Evolutionary conservation across 306 rosid species (phyloP), one percentile per base, ranked within the genome.

Genomic region (Purshia tridentata): DNA sequence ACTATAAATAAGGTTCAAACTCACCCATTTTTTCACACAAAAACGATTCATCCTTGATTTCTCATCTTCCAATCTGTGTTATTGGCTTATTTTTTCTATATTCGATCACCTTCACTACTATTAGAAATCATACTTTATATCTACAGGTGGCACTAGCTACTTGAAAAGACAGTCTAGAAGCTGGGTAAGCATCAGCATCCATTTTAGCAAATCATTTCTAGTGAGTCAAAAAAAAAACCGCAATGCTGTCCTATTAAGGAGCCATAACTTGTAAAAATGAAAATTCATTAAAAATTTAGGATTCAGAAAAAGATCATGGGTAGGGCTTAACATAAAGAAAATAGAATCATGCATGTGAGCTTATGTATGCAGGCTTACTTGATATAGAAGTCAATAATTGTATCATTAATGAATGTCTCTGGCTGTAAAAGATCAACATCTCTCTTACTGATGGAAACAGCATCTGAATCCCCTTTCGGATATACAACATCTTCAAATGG

Each of bases 361-460:
- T 16, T 14, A 58, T 52, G 41, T 53, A 8, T 29, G 35, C 63
- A 62, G 75, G 82, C 98, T 85, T 86, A 93, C 98, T 89, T 85
- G 84, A 91, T 93, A 77, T 93, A 93, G 74, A 93, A 93, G 79
- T 93, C 98, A 13, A 93, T 88, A 69, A 93, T 86, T 19, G 98
- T 93, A 84, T 91, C 98, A 77, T 93, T 93, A 73, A 91, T 71
- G 79, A 89, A 93, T 69, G 93, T 93, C 66, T 93, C 98, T n/a
- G 98, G 98, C 80, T 81, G 94, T 81, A 93, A 77, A 76, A 93
- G 85, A 87, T 91, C 98, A 85, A 89, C 97, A 63, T 93, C 98
- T 87, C 98, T 88, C 84, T 85, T 91, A 84, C 91, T 81, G 14
- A 93, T 83, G 72, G 97, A 87, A 81, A 93, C 96, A 15, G 98